Percentiles rank a stretch among this genome's conserved stretches.
Evolutionary conservation across 805 yeast species (phyloP).

Genomic region (Sugiyamaella floridensis): DNA sequence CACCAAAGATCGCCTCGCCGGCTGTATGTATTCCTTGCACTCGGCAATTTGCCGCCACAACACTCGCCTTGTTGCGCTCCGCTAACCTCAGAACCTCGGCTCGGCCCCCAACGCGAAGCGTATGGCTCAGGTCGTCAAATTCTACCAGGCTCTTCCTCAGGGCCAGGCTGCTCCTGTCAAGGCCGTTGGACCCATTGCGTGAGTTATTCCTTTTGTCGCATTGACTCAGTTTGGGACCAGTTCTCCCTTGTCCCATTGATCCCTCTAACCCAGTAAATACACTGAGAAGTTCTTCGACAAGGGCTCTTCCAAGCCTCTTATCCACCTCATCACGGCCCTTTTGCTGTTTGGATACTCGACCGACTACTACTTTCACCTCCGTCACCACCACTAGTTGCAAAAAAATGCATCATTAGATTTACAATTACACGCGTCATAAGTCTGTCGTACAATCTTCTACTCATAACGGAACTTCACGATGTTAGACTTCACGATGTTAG

Average conservation of each 20-base stretch:
- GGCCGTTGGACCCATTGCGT: conserved; percentile 35
- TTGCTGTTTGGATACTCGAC: conserved; percentile 76
- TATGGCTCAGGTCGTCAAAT: conserved; percentile 88
- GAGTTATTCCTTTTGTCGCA: neutral
- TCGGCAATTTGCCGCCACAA: neutral
- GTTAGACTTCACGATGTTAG: too few relatives aligned
- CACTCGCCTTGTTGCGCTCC: neutral
- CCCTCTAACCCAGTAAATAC: conserved; percentile 12
- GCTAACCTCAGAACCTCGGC: conserved; percentile 61
- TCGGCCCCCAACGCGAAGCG: conserved; percentile 95
- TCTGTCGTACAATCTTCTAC: too few relatives aligned
- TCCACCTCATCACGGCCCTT: conserved; percentile 67
- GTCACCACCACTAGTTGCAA: conserved; percentile 20
- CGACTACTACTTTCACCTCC: conserved; percentile 85
- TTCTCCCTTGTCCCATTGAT: neutral
- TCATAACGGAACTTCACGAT: too few relatives aligned
- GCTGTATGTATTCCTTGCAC: conserved; percentile 47
- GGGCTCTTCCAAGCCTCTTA: conserved; percentile 29
- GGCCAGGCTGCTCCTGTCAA: conserved; percentile 76
- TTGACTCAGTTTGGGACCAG: neutral
- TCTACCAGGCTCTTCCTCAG: conserved; percentile 94
- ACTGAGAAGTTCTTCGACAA: conserved; percentile 24
- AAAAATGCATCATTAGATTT: neutral
- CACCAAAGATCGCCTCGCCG: conserved; percentile 98
- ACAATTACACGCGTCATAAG: neutral